phyloP scores from a whole-genome alignment of 1,284 basidiomycete genomes.

The Puccinia sorghi region DNA sequence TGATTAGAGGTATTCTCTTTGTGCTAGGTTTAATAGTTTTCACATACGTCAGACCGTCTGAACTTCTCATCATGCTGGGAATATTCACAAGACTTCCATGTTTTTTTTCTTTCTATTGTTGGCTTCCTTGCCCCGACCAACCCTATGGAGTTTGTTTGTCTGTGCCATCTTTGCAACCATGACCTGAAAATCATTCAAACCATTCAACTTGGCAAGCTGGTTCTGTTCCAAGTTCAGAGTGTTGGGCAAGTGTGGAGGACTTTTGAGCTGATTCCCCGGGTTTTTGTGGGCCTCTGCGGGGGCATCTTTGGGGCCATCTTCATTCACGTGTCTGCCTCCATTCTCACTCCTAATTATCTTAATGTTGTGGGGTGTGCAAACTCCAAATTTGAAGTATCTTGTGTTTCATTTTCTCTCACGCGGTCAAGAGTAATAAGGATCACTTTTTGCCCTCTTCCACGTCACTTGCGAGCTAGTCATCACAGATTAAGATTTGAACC shows the following conservation, averaged over 20 bases:
- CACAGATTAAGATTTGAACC: no score
- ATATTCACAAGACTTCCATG: background rate
- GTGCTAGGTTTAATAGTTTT: constrained; percentile 59
- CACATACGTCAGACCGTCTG: constrained; percentile 54
- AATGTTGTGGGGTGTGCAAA: no score
- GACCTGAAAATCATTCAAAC: constrained; percentile 70
- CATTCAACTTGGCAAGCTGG: constrained; percentile 74
- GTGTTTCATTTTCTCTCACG: no score
- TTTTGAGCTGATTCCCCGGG: constrained; percentile 66
- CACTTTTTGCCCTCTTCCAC: no score
- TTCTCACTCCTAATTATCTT: no score
- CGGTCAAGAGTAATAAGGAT: no score
- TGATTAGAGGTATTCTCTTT: constrained; percentile 63
- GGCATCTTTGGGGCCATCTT: constrained; percentile 46
- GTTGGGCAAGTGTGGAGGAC: constrained; percentile 63
- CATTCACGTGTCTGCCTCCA: constrained; percentile 31
- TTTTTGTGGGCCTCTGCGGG: constrained; percentile 37
- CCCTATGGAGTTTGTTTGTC: constrained; percentile 75
- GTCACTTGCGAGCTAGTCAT: no score
- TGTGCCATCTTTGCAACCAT: constrained; percentile 72
- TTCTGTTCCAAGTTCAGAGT: constrained; percentile 64
- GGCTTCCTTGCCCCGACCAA: constrained; percentile 69
- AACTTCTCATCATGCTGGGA: background rate
- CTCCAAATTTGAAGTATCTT: no score
- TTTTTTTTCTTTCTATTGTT: constrained; percentile 54